Base-by-base conservation (phyloP, 441 rosid genomes). In the Hura crepitans region DNA sequence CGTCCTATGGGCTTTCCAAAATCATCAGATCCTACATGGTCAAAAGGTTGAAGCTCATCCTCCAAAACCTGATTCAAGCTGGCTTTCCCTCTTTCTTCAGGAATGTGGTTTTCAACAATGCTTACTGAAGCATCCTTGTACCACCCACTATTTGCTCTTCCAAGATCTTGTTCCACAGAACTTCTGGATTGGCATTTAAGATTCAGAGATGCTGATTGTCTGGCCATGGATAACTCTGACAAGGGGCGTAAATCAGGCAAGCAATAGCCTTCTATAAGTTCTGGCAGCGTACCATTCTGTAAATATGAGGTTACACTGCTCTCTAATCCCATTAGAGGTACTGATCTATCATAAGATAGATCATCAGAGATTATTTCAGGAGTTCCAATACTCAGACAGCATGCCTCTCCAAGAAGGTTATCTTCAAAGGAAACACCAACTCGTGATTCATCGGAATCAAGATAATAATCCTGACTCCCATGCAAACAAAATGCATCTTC, bases 181-280 rank as follows among this genome's bases (percentile, higher is more conserved):
- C 67, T 74, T 73, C 65, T 33, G 37, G 81, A 73, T 59, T 64
- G 74, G 77, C 62, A 63, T 68, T 58, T 77, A 63, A 72, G 74
- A 67, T 65, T 70, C 61, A 80, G 83, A 59, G 78, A 68, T 23
- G 85, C 77, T 14, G 80, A 74, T 64, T 81, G 83, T 74, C 77
- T 77, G 71, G 83, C 93, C 23, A 65, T 57, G 47, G 95, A 77
- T 72, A 87, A 76, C 78, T 83, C 92, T 66, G 99, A 80, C 50
- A 80, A 75, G 30, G 89, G 75, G 69, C 75, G 70, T 37, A 84
- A 82, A 64, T 91, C 89, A 51, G 96, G 76, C 65, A 85, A 66
- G 82, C 87, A 93, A 79, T 93, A 91, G 75, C 91, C 81, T 79
- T 96, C 99, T 65, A 96, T 88, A 68, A 91, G 66, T 75, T 96